Percentiles rank a stretch among this genome's conserved stretches.
Evolutionary conservation across 139 green algal genomes (phyloP).

Genomic region (Picocystis salinarum): DNA sequence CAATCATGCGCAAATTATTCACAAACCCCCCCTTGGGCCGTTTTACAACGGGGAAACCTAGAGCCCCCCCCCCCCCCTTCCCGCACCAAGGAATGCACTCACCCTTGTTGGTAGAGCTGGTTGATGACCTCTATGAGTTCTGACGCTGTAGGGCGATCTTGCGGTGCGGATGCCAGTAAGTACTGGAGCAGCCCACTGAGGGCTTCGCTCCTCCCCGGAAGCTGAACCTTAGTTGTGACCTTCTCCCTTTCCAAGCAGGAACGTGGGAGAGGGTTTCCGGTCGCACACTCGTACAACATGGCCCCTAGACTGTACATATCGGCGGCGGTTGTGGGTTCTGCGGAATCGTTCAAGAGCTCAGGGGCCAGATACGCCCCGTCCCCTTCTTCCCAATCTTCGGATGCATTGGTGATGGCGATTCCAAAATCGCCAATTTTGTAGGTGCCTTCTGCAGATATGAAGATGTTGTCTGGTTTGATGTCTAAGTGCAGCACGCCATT

Average conservation of each 20-base stretch:
- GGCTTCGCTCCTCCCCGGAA: no score
- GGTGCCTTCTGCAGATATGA: conserved; percentile 18
- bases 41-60: no score
- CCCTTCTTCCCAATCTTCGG: conserved; percentile 54
- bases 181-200: no score
- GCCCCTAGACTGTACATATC: conserved; percentile 41
- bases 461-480: conserved; percentile 70
- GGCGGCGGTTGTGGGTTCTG: conserved; percentile 17
- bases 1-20: no score
- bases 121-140: no score
- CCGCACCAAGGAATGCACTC: no score
- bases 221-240: no score
- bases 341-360: conserved; percentile 30
- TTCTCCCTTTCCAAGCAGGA: background rate
- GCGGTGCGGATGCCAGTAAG: no score
- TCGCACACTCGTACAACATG: conserved; percentile 37
- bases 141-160: no score
- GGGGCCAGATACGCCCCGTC: conserved; percentile 60
- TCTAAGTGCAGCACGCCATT: conserved; percentile 53
- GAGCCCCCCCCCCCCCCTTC: no score
- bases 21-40: no score
- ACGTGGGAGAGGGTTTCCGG: conserved; percentile 16
- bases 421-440: conserved; percentile 48
- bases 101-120: no score
- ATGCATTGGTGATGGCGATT: conserved; percentile 24